Evolutionary conservation across 2,329 filamentous ascomycete genomes (phyloP), one percentile per base, ranked within the genome.

Genomic region (Lachnum nothofagi): DNA sequence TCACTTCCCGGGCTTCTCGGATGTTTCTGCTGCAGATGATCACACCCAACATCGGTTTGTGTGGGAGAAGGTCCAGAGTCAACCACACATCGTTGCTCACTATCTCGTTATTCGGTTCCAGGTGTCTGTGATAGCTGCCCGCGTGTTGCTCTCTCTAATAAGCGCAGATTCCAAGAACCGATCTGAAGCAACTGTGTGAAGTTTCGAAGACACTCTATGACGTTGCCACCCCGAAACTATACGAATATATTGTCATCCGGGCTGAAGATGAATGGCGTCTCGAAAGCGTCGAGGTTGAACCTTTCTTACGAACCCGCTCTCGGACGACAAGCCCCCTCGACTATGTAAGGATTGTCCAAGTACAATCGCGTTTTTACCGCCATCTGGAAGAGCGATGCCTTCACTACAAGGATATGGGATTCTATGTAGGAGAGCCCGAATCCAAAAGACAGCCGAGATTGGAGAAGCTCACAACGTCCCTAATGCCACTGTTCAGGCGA

Each of bases 101-200:
- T n/a, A n/a, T n/a, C n/a, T n/a, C n/a, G n/a, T n/a, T n/a, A n/a
- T n/a, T n/a, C n/a, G n/a, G n/a, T n/a, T n/a, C n/a, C n/a, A n/a
- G n/a, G n/a, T n/a, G n/a, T n/a, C n/a, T n/a, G n/a, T n/a, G n/a
- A n/a, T n/a, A n/a, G n/a, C n/a, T n/a, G n/a, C n/a, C n/a, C n/a
- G n/a, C n/a, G n/a, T n/a, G n/a, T n/a, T n/a, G n/a, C n/a, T n/a
- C n/a, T n/a, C n/a, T n/a, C n/a, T n/a, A n/a, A n/a, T n/a, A n/a
- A n/a, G n/a, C n/a, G n/a, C n/a, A n/a, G n/a, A n/a, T n/a, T n/a
- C n/a, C n/a, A n/a, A 25, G 25, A 24, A 38, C 3, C 3, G 43
- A 45, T 23, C 22, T 45, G 35, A 45, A 45, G 31, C 31, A 45
- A 6, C 23, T 45, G 17, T 38, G 31, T 5, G 43, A 45, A 27